phyloP scores from a whole-genome alignment of 441 rosid genomes.

The Isatis lusitanica region DNA sequence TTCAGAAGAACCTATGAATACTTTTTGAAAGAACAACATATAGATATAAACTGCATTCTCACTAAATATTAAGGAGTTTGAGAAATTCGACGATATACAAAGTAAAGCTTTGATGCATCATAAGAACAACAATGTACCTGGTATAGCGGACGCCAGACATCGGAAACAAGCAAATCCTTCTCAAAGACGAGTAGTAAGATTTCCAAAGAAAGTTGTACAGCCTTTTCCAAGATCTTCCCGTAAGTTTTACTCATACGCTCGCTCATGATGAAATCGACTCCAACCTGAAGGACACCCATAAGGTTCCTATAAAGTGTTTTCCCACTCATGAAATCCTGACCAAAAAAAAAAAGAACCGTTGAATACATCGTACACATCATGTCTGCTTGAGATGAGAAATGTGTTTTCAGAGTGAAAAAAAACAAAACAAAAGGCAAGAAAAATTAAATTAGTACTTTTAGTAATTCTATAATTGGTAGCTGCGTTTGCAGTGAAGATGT shows the following conservation, averaged over 20 bases:
- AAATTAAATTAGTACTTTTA: slow-evolving; percentile 55
- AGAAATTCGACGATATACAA: neutral
- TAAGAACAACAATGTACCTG: slow-evolving; percentile 51
- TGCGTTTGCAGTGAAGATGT: slow-evolving; percentile 71
- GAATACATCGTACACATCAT: slow-evolving; percentile 18
- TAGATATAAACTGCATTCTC: slow-evolving; percentile 3
- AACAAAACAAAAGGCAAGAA: slow-evolving; percentile 6
- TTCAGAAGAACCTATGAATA: slow-evolving; percentile 3
- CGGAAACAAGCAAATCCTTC: slow-evolving; percentile 78
- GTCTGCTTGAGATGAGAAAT: slow-evolving; percentile 20
- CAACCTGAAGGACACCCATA: slow-evolving; percentile 82
- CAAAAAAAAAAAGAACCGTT: slow-evolving; percentile 4
- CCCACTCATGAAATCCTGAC: slow-evolving; percentile 99
- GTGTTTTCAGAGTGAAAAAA: slow-evolving; percentile 5
- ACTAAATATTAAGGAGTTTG: slow-evolving; percentile 3
- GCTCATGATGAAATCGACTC: slow-evolving; percentile 71
- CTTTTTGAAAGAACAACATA: neutral
- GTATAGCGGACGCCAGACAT: slow-evolving; percentile 94
- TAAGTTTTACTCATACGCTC: slow-evolving; percentile 77
- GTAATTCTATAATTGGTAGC: slow-evolving; percentile 85
- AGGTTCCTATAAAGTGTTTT: slow-evolving; percentile 82
- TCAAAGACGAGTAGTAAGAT: slow-evolving; percentile 79
- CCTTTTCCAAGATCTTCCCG: slow-evolving; percentile 88
- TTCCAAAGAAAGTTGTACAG: slow-evolving; percentile 88
- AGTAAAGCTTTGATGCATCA: slow-evolving; percentile 6